phyloP scores from a whole-genome alignment of 129 eudicot genomes.

The Artemisia annua region DNA sequence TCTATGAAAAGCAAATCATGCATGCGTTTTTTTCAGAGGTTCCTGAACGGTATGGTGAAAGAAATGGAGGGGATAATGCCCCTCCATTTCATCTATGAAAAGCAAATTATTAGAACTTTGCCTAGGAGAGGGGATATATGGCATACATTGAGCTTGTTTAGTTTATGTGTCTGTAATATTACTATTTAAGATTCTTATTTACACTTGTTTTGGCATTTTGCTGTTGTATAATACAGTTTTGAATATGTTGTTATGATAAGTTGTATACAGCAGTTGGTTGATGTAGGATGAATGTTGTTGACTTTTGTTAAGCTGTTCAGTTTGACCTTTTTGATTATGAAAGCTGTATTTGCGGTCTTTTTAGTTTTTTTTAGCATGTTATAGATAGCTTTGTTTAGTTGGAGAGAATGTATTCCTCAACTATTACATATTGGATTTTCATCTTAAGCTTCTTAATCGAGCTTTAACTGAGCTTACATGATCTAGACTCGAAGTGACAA shows the following conservation, averaged over 20 bases:
- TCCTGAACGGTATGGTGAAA: conserved; percentile 80
- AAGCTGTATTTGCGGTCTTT: too few species aligned
- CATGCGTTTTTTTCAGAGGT: conserved; percentile 95
- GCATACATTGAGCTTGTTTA: conserved; percentile 92
- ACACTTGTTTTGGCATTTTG: conserved; percentile 11
- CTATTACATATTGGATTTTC: too few species aligned
- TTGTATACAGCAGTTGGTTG: neutral
- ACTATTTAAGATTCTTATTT: neutral
- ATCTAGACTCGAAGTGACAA: too few species aligned
- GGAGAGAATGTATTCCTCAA: too few species aligned
- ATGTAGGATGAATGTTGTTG: too few species aligned
- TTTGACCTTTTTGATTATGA: too few species aligned
- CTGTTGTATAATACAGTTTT: conserved; percentile 31
- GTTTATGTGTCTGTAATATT: conserved; percentile 11
- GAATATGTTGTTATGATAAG: conserved; percentile 5
- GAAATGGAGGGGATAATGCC: conserved; percentile 93
- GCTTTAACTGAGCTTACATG: too few species aligned
- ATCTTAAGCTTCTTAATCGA: too few species aligned
- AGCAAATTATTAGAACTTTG: conserved; percentile 75
- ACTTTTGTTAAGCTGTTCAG: too few species aligned
- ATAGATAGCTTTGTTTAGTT: too few species aligned
- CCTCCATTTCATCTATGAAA: too few species aligned
- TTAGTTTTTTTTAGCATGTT: too few species aligned
- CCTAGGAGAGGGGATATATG: conserved; percentile 98
- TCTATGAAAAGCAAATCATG: conserved; percentile 33